Evolutionary conservation across 1,284 basidiomycete genomes (phyloP), one percentile per base, ranked within the genome.

Genomic region (Fomitopsis palustris): DNA sequence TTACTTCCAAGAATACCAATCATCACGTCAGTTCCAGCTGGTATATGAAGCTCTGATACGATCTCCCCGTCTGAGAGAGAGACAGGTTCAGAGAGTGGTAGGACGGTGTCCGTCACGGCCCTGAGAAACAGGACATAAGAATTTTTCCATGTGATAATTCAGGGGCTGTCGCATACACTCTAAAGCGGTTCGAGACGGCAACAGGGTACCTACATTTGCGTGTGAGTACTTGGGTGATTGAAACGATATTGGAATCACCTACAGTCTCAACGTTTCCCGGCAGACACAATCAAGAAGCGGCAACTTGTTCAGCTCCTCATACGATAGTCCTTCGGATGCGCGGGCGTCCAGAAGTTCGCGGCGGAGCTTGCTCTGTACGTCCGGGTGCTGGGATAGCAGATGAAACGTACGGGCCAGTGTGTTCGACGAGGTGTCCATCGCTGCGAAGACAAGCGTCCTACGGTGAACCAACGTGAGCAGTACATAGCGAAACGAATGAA

Each of bases 191-290:
- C 12, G 31, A 33, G 12, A 10, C 31, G 31, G 31, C 31, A 33
- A 33, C 31, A 10, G 31, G 31, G 12, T 33, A 33, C 7, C 31
- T 33, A 33, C 1, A n/a, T n/a, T n/a, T 12, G 5, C 9, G 12
- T 14, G 51, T 31, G n/a, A 42, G 49, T 17, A 51, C 37, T 3
- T 47, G 56, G 35, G 41, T 53, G 3, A 47, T 57, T 38, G 4
- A 43, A 19, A n/a, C 10, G n/a, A n/a, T n/a, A n/a, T n/a, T 19
- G 9, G 14, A 17, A 19, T 16, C 21, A 58, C 66, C 37, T 37
- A 69, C 67, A 65, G 29, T 47, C 66, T 56, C 10, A 70, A 58
- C 4, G 67, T 65, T 60, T 70, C 66, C 25, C 68, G 63, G 53
- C 65, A 69, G 23, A 68, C 53, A 5, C 66, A 62, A 51, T 69